Evolutionary conservation across 306 rosid species (phyloP).

Genomic region (Casuarina equisetifolia): DNA sequence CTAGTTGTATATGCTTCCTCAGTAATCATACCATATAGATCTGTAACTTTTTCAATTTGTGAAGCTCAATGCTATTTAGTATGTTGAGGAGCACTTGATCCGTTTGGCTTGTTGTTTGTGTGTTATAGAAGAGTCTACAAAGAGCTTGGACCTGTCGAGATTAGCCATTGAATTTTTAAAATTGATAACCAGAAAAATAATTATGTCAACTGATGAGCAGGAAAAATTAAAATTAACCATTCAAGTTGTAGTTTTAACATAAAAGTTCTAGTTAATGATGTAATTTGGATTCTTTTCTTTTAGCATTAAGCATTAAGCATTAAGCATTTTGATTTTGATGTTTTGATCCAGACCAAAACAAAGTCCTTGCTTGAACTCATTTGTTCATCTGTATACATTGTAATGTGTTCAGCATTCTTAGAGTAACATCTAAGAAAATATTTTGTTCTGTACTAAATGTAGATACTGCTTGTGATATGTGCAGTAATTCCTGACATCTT

Average conservation of each 20-base stretch:
- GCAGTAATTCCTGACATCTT: conserved; percentile 17
- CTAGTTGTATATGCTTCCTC: background rate
- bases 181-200: background rate
- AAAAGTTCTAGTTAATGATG: background rate
- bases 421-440: background rate
- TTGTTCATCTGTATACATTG: background rate
- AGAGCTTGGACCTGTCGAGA: background rate
- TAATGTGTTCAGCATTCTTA: background rate
- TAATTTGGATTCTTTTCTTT: background rate
- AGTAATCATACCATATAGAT: background rate
- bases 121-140: background rate
- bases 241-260: background rate
- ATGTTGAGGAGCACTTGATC: background rate
- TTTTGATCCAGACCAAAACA: background rate
- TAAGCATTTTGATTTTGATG: background rate
- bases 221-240: background rate
- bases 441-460: conserved; percentile 10
- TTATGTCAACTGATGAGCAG: no score
- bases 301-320: background rate
- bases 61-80: background rate
- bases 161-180: background rate
- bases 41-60: background rate
- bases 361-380: background rate
- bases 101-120: background rate
- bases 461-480: conserved; percentile 19